Percentiles rank a stretch among this genome's conserved stretches.
Conservation (phyloP, 768 basidiomycete species). For the Russula griseocarnosa region DNA sequence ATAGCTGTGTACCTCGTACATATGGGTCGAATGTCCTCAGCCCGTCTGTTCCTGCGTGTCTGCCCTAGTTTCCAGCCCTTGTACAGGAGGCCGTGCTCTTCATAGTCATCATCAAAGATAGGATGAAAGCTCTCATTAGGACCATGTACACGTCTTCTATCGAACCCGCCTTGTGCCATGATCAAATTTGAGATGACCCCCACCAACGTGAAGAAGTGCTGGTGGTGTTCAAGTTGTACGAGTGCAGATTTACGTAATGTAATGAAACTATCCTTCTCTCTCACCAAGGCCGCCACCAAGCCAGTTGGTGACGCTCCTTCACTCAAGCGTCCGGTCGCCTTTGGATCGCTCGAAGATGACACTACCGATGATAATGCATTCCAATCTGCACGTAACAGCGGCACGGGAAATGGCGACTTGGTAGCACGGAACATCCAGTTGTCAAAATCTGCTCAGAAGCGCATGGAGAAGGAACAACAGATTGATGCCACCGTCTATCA, state of each 20-base stretch:
- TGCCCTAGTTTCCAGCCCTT: conserved; percentile 36
- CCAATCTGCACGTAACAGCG: conserved; percentile 41
- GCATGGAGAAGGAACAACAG: conserved; percentile 72
- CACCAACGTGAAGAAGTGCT: not conserved
- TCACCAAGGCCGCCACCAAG: conserved; percentile 51
- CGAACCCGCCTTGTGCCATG: conserved; percentile 51
- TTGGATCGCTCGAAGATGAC: conserved; percentile 63
- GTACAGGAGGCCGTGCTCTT: conserved; percentile 30
- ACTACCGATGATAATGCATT: conserved; percentile 46
- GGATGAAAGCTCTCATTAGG: conserved; percentile 80
- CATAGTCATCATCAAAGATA: conserved; percentile 45
- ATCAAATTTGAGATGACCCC: conserved; percentile 7
- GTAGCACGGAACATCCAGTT: conserved; percentile 55
- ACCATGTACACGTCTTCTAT: conserved; percentile 86
- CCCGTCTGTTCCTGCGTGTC: conserved; percentile 48
- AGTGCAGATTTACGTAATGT: conserved; percentile 38
- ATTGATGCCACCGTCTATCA: conserved; percentile 83
- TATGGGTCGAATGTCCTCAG: conserved; percentile 75
- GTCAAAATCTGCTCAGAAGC: conserved; percentile 63
- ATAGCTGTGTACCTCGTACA: conserved; percentile 49
- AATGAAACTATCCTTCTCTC: conserved; percentile 92
- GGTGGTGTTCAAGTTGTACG: not conserved
- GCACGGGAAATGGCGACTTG: conserved; percentile 51
- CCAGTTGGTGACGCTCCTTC: conserved; percentile 48
- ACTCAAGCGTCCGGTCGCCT: conserved; percentile 58